Base-by-base conservation (phyloP, 164 flowering plant genomes). In the Berberis thunbergii region DNA sequence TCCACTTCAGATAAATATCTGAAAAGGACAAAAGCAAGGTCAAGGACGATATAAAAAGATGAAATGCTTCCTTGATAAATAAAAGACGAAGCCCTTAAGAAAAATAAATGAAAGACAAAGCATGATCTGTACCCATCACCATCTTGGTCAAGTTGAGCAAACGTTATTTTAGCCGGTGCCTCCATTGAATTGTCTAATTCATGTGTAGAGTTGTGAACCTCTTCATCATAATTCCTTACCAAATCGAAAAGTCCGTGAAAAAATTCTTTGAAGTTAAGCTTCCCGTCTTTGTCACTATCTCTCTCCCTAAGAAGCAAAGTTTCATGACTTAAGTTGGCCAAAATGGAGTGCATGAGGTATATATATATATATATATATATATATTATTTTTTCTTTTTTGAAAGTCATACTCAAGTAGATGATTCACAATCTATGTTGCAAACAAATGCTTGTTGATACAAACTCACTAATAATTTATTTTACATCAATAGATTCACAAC, bases 191-290 rank as follows among this genome's bases (percentile, higher is more conserved):
- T 81, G 73, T 78, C 79, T 61, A 78, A 70, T 0, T 69, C 70
- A 64, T 79, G 82, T 59, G 92, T 74, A 62, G 84, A 63, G 69
- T 83, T 83, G 64, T 85, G 80, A 60, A 55, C 70, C 65, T 75
- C 89, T 66, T 90, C 95, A 58, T 88, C 86, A 74, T 94, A 88
- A 79, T 78, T 83, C 66, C 97, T 78, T 63, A 94, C 87, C 79
- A 86, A 62, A 69, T 94, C 96, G 82, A 89, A 94, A n/a, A 94
- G 81, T 64, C 99, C 97, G 70, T 89, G 96, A 55, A 87, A 94
- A 72, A 94, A 94, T 69, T 94, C 99, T 57, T 89, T 75, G 65
- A 89, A 94, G 75, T 83, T 81, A 9, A 94, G 67, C 80, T 85
- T 89, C 57, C 96, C 97, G 80, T 94, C 99, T 81, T 74, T 86